Evolutionary conservation across 2,329 filamentous ascomycete genomes (phyloP).

Genomic region (Neopestalotiopsis sp.): DNA sequence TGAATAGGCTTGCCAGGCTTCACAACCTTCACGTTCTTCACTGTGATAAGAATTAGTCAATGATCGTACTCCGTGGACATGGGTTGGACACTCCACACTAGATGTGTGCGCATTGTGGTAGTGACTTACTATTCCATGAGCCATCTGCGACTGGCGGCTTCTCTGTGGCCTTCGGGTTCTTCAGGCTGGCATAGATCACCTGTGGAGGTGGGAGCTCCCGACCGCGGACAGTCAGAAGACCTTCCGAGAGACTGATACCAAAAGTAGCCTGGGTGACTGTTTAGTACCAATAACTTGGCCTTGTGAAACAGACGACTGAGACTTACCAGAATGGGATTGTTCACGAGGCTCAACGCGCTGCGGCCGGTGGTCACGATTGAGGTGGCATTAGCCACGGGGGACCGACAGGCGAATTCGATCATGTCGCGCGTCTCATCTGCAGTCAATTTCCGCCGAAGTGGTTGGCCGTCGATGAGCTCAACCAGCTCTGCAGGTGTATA

Average conservation of each 20-base stretch:
- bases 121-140: constrained; percentile 65
- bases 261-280: constrained; percentile 49
- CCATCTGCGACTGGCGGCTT: constrained; percentile 50
- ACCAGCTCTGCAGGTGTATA: constrained; percentile 74
- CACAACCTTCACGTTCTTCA: constrained; percentile 62
- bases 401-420: constrained; percentile 75
- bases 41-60: background rate
- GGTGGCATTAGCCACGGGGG: constrained; percentile 68
- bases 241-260: constrained; percentile 64
- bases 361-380: constrained; percentile 68
- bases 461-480: constrained; percentile 67
- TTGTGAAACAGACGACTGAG: background rate
- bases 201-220: constrained; percentile 68
- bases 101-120: background rate
- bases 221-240: constrained; percentile 74
- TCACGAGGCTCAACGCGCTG: constrained; percentile 61
- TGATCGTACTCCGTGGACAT: background rate
- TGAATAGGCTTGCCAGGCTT: constrained; percentile 51
- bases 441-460: constrained; percentile 63
- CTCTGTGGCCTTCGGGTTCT: constrained; percentile 36
- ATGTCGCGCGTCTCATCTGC: constrained; percentile 69
- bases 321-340: constrained; percentile 51
- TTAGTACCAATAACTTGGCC: background rate
- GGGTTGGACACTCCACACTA: background rate
- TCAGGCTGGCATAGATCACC: constrained; percentile 60